A percentile compares a stretch with the other conserved stretches of the same genome.
Conservation (phyloP, 2,329 filamentous ascomycete species). For the Chaetomiaceae sp. region DNA sequence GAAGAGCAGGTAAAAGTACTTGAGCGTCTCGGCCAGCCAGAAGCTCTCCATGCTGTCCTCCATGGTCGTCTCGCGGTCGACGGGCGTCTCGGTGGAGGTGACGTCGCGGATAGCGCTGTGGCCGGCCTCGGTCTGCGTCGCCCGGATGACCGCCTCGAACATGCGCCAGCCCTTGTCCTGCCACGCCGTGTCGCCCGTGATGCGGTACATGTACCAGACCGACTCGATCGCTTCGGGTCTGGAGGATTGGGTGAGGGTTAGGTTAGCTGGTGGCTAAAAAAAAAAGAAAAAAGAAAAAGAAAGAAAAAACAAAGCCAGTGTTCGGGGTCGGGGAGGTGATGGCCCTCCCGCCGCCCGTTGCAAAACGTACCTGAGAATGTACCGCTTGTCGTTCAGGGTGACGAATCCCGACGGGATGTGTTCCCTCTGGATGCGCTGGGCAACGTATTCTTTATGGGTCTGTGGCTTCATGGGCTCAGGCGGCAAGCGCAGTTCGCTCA, state of each 20-base stretch:
- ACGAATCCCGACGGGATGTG: constrained; percentile 49
- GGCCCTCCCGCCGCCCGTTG: too few relatives aligned
- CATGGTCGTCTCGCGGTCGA: background rate
- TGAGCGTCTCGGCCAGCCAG: constrained; percentile 86
- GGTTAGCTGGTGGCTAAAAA: too few relatives aligned
- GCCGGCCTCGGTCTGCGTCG: constrained; percentile 61
- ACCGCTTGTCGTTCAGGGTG: constrained; percentile 41
- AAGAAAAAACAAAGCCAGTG: background rate
- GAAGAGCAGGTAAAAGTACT: constrained; percentile 86
- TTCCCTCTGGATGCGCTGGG: constrained; percentile 39
- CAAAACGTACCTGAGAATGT: constrained; percentile 56
- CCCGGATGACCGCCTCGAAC: constrained; percentile 66
- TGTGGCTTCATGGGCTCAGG: constrained; percentile 38
- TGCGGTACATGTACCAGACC: constrained; percentile 85
- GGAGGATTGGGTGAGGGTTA: background rate
- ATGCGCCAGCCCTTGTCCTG: constrained; percentile 83
- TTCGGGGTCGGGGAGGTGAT: background rate
- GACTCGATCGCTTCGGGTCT: constrained; percentile 84
- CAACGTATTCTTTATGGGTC: constrained; percentile 52
- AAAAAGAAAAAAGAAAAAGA: too few relatives aligned
- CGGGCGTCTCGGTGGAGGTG: constrained; percentile 3
- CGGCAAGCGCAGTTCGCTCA: constrained; percentile 23
- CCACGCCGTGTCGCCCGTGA: constrained; percentile 71
- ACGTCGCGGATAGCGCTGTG: constrained; percentile 69
- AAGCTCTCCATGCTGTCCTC: constrained; percentile 77